phyloP scores from a whole-genome alignment of 1,139 yeast species.

The Fermentozyma sake region DNA sequence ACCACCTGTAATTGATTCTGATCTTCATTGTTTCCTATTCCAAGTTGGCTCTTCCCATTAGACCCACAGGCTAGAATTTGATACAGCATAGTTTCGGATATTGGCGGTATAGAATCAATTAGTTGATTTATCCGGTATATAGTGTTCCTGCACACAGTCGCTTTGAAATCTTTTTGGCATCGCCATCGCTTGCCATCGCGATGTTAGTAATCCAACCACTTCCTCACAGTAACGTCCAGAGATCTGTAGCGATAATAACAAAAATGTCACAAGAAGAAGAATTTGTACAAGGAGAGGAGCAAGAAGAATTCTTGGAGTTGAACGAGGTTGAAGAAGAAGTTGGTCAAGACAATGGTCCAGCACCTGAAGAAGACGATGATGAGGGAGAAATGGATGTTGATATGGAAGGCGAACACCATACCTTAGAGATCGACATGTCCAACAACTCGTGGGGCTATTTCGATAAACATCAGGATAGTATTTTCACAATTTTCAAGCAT shows the following conservation, averaged over 20 bases:
- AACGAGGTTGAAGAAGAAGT: conserved; percentile 63
- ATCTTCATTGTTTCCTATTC: conserved; percentile 58
- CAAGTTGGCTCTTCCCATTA: conserved; percentile 77
- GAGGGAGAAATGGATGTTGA: conserved; percentile 27
- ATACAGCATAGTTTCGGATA: conserved; percentile 12
- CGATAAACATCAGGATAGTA: conserved; percentile 82
- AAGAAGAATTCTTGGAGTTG: conserved; percentile 50
- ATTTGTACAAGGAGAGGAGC: conserved; percentile 16
- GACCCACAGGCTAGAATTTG: conserved; percentile 66
- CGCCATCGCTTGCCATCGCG: no score
- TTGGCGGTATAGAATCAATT: no score
- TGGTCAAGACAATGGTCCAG: conserved; percentile 27
- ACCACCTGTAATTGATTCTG: conserved; percentile 25
- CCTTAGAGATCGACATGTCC: conserved; percentile 59
- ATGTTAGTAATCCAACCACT: conserved; percentile 3
- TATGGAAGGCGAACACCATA: conserved; percentile 16
- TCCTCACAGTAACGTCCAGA: no score
- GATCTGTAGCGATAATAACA: not conserved
- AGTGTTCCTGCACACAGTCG: conserved; percentile 6
- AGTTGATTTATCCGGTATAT: no score
- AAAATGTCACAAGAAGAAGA: not conserved
- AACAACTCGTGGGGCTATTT: conserved; percentile 88
- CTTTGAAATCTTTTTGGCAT: no score
- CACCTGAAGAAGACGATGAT: conserved; percentile 42
- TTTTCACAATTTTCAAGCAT: conserved; percentile 73